Evolutionary conservation across 257 asterid genomes (phyloP).

Genomic region (Solanum appendiculatum): DNA sequence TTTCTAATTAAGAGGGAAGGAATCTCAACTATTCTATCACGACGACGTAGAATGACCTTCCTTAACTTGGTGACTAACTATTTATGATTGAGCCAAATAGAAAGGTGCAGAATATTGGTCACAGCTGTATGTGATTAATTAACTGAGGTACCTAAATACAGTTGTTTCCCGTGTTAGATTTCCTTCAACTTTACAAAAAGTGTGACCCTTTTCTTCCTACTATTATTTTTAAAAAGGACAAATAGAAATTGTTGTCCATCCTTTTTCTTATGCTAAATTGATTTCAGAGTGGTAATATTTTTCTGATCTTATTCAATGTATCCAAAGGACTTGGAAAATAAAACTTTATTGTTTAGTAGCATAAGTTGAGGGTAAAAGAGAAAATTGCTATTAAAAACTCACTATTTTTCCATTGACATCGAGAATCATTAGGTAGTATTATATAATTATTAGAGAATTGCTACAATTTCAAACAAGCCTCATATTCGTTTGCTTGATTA

Average conservation of each 20-base stretch:
- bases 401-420: no score
- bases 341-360: no score
- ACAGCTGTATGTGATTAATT: not conserved
- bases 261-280: not conserved
- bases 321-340: not conserved
- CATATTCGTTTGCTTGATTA: not conserved
- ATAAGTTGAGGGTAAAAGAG: not conserved
- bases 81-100: not conserved
- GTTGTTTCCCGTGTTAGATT: not conserved
- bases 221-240: not conserved
- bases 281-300: not conserved
- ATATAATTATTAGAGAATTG: not conserved
- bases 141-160: not conserved
- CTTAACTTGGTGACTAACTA: not conserved
- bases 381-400: no score
- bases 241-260: not conserved
- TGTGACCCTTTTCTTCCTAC: not conserved
- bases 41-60: no score
- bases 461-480: not conserved
- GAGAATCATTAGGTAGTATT: not conserved
- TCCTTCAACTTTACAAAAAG: not conserved
- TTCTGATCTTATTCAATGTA: not conserved
- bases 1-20: accelerated
- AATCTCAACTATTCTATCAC: accelerated
- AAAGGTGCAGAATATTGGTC: not conserved